Conservation (phyloP, 805 yeast species). For the Yarrowia phangngaensis region DNA sequence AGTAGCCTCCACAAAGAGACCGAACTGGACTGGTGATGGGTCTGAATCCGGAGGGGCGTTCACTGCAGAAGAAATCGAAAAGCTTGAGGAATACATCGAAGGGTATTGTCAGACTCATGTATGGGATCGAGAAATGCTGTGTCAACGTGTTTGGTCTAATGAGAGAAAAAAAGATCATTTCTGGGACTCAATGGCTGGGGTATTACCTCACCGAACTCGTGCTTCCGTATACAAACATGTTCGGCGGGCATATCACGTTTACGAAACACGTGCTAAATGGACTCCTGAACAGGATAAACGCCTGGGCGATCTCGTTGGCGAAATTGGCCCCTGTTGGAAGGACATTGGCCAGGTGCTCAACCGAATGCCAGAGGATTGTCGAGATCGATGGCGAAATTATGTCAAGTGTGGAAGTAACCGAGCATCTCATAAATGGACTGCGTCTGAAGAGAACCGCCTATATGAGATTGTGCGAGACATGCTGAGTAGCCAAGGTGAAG, state of each 20-base stretch:
- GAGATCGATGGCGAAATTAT: constrained; percentile 95
- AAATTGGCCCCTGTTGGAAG: constrained; percentile 84
- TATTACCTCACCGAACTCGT: constrained; percentile 78
- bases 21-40: constrained; percentile 36
- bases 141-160: constrained; percentile 82
- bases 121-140: constrained; percentile 62
- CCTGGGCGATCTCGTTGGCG: constrained; percentile 58
- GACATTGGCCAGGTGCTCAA: constrained; percentile 72
- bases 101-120: constrained; percentile 64
- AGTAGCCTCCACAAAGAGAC: constrained; percentile 12
- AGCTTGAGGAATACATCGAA: constrained; percentile 67
- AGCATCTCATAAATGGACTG: constrained; percentile 73
- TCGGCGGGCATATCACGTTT: constrained; percentile 81
- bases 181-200: constrained; percentile 79
- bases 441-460: constrained; percentile 63
- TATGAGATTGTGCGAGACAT: constrained; percentile 53
- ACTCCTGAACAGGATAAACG: constrained; percentile 71
- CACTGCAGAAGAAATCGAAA: constrained; percentile 60
- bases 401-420: constrained; percentile 84
- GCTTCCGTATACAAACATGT: constrained; percentile 93
- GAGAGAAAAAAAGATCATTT: constrained; percentile 82
- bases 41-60: constrained; percentile 44
- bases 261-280: constrained; percentile 89
- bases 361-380: constrained; percentile 96
- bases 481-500: constrained; percentile 40